Evolutionary conservation across 192 early-diverging fungal species (phyloP), one percentile per base, ranked within the genome.

Genomic region (Backusella morwellensis): DNA sequence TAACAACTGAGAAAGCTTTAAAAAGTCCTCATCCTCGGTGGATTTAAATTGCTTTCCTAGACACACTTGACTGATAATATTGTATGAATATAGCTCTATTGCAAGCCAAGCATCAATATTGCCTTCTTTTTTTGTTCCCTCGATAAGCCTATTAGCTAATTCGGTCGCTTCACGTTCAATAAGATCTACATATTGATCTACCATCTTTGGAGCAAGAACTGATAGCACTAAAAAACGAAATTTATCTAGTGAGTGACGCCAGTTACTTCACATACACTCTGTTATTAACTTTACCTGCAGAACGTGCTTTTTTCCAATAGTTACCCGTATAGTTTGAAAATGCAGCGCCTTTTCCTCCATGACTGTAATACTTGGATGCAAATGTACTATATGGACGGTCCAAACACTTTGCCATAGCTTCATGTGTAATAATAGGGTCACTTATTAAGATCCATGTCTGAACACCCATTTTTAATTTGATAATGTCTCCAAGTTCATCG

Each of bases 401-500:
- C 4, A 56, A 40, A 2, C 35, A 29, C 4, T 23, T 56, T 3
- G 34, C 15, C 19, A 74, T 40, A 26, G 42, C 32, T 21, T 74
- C 21, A 15, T 66, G 56, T 6, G 56, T 12, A 17, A 74, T 19
- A 26, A 26, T 19, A 2, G 54, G 73, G 6, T 66, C 38, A 14
- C 56, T 66, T 19, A 74, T 29, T 17, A 42, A 7, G 6, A 52
- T 52, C 44, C 23, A 73, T n/a, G 32, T 52, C 29, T 73, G 11
- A 12, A 35, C 41, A 35, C 47, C 47, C 15, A 73, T 17, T 34
- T 52, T 23, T 34, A 52, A 23, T 34, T 73, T 47, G 14, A 73
- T 73, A 4, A 72, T 72, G 17, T 42, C 26, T 42, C 71, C 71
- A 7, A 73, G n/a, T 2, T 73, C 47, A 15, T 73, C 29, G 35